A percentile compares a stretch with the other conserved stretches of the same genome.
Evolutionary conservation across 2,329 filamentous ascomycete genomes (phyloP).

Genomic region (Diaporthe ilicicola): DNA sequence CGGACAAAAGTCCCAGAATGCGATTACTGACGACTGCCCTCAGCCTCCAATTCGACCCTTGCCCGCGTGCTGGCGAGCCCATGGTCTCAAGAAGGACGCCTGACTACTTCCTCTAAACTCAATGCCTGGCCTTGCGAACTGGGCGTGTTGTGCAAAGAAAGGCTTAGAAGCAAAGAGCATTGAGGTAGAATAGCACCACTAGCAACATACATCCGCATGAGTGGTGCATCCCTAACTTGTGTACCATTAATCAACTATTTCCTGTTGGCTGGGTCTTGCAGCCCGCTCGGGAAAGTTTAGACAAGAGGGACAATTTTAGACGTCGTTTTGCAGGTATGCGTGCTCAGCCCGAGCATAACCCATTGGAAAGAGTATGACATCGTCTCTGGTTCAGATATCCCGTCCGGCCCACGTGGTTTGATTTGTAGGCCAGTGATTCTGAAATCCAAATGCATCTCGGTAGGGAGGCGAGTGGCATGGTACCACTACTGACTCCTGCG

Average conservation of each 20-base stretch:
- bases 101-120: slow-evolving; percentile 93
- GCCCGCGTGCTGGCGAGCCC: slow-evolving; percentile 94
- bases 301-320: slow-evolving; percentile 30
- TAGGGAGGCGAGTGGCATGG: not conserved
- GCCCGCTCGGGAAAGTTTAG: slow-evolving; percentile 19
- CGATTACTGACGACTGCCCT: slow-evolving; percentile 28
- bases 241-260: slow-evolving; percentile 26
- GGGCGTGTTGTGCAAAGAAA: slow-evolving; percentile 24
- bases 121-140: slow-evolving; percentile 15
- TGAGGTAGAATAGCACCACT: slow-evolving; percentile 26
- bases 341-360: slow-evolving; percentile 11
- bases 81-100: slow-evolving; percentile 98
- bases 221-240: slow-evolving; percentile 28
- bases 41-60: slow-evolving; percentile 99
- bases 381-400: not conserved
- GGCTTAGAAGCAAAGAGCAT: slow-evolving; percentile 30
- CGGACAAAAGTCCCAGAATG: too few species aligned
- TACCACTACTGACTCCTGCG: not conserved
- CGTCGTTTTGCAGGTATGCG: slow-evolving; percentile 24
- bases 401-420: too few species aligned
- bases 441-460: not conserved
- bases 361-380: slow-evolving; percentile 5
- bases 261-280: slow-evolving; percentile 16
- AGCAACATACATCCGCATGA: slow-evolving; percentile 22
- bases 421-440: not conserved